Base-by-base conservation (phyloP, 345 rosid species). In the Bretschneidera sinensis region DNA sequence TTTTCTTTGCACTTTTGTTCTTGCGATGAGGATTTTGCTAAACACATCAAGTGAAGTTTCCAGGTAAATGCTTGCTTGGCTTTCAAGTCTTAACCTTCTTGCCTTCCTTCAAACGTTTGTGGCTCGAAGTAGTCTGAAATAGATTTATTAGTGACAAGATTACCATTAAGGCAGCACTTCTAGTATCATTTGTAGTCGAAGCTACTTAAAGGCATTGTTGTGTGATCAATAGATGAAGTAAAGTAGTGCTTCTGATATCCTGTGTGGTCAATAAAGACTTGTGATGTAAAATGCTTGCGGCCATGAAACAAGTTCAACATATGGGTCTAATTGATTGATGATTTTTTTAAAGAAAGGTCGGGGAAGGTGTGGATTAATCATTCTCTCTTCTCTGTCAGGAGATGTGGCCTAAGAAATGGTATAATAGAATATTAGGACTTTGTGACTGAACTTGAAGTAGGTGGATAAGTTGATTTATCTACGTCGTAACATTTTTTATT, bases 1-100 rank as follows among this genome's bases (percentile, higher is more conserved):
- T 55, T 88, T 92, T 68, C 62, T 80, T 60, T 66, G 66, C 55
- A 57, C 77, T 56, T 71, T 84, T 68, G 64, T 79, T 24, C 63
- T 81, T 55, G 81, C 77, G 13, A 57, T 65, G 28, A 76, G 73
- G 82, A 57, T 64, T 48, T 63, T 80, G 48, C 76, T 85, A 21
- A 68, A 76, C 48, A 69, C 60, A 24, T 43, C 78, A 43, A 67
- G 57, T 64, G 58, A 55, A 28, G 17, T 62, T n/a, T 72, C 55
- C 61, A 85, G 94, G 98, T 87, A 64, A 54, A 19, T 6, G 14
- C 58, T 59, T 21, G 39, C 52, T 39, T 39, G 4, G 16, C 15
- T 39, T 11, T 39, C 10, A 7, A 14, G 45, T 4, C 10, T 39
- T 9, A 39, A 11, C 16, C 10, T 1, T 39, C 15, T 39, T 39